Evolutionary conservation across 2,329 filamentous ascomycete species (phyloP).

Genomic region (Knufia petricola): DNA sequence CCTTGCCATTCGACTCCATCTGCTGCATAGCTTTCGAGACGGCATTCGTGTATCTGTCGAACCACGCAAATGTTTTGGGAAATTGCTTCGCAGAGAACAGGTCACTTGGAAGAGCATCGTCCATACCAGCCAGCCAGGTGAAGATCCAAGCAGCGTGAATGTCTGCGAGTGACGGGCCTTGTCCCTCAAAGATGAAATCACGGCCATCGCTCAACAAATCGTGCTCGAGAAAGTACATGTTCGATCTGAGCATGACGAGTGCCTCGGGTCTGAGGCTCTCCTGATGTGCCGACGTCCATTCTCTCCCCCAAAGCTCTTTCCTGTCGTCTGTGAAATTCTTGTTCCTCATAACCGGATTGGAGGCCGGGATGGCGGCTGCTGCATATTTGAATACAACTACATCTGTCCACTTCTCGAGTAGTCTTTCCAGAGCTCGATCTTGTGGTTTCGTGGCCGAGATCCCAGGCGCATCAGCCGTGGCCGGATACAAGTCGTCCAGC

Average conservation of each 20-base stretch:
- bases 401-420: constrained; percentile 11
- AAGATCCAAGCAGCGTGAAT: constrained; percentile 11
- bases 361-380: constrained; percentile 4
- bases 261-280: constrained; percentile 2
- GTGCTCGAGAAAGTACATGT: constrained; percentile 7
- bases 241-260: not conserved
- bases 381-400: constrained; percentile 8
- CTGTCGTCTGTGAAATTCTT: constrained; percentile 8
- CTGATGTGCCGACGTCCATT: constrained; percentile 6
- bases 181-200: constrained; percentile 2
- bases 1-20: not conserved
- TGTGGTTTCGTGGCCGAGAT: constrained; percentile 36
- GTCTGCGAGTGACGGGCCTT: constrained; percentile 1
- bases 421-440: constrained; percentile 45
- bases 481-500: constrained; percentile 48
- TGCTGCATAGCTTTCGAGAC: constrained; percentile 1
- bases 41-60: constrained; percentile 1
- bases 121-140: constrained; percentile 6
- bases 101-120: not conserved
- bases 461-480: constrained; percentile 30
- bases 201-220: constrained; percentile 1
- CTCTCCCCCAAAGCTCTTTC: constrained; percentile 8
- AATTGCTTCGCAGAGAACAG: constrained; percentile 1
- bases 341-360: not conserved
- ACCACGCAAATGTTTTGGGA: constrained; percentile 7